Evolutionary conservation across 2,329 filamentous ascomycete genomes (phyloP).

Genomic region (Juglanconis juglandina): DNA sequence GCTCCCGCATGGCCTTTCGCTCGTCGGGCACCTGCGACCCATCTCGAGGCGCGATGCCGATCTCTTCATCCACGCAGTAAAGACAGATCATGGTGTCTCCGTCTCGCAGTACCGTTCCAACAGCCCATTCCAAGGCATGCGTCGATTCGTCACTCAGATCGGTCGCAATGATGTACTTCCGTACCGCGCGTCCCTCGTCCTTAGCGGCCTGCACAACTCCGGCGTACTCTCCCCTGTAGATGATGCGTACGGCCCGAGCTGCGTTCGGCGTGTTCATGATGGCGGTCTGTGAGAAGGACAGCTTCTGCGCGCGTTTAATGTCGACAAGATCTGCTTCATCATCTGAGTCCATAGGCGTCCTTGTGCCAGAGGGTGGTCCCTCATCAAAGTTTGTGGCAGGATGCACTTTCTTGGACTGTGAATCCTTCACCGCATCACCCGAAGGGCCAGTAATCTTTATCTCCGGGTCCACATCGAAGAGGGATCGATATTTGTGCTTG

Average conservation of each 20-base stretch:
- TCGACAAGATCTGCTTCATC: constrained; percentile 81
- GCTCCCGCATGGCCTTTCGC: constrained; percentile 70
- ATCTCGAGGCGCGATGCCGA: constrained; percentile 48
- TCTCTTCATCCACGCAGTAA: constrained; percentile 90
- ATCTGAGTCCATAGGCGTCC: constrained; percentile 71
- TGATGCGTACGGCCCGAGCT: constrained; percentile 81
- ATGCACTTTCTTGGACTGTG: constrained; percentile 61
- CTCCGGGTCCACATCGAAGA: constrained; percentile 59
- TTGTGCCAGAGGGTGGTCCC: constrained; percentile 50
- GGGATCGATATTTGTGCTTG: constrained; percentile 56
- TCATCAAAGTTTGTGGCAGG: constrained; percentile 82
- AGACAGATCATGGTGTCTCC: constrained; percentile 92
- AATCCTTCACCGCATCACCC: constrained; percentile 55
- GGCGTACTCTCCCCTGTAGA: constrained; percentile 82
- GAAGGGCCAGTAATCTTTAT: constrained; percentile 62
- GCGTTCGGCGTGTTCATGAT: constrained; percentile 72
- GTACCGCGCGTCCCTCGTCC: constrained; percentile 71
- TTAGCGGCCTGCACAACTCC: constrained; percentile 74
- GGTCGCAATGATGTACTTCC: constrained; percentile 93
- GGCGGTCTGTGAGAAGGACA: constrained; percentile 76
- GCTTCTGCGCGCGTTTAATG: constrained; percentile 81
- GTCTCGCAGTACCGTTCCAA: constrained; percentile 89
- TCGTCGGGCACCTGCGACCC: constrained; percentile 66
- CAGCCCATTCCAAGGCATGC: constrained; percentile 95
- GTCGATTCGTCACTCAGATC: constrained; percentile 92